phyloP scores from a whole-genome alignment of 176 grass and related monocot genomes.

The Oryza meyeriana region DNA sequence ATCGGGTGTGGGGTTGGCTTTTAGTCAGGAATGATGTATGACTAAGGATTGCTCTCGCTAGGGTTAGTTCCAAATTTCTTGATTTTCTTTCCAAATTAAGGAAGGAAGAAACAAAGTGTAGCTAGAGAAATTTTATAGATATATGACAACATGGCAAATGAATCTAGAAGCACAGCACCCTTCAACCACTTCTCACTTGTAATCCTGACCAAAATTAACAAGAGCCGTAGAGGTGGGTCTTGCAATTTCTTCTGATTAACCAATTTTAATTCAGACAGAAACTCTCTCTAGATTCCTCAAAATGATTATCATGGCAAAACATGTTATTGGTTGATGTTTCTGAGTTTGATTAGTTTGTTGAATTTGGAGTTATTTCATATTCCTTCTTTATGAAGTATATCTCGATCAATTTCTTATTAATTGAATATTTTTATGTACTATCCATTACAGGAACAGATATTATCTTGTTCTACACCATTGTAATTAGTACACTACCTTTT shows the following conservation, averaged over 20 bases:
- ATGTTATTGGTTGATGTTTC: neutral
- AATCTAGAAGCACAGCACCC: neutral
- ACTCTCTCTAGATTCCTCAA: neutral
- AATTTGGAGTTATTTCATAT: neutral
- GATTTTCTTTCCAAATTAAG: neutral
- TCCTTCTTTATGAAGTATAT: neutral
- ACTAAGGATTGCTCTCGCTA: neutral
- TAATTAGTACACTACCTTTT: neutral
- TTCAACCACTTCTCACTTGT: neutral
- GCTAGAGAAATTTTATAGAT: neutral
- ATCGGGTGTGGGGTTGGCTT: neutral
- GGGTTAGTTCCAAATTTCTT: slow-evolving; percentile 4
- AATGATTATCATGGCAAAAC: neutral
- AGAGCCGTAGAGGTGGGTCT: neutral
- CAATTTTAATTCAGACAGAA: neutral
- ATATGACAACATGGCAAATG: neutral
- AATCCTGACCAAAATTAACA: neutral
- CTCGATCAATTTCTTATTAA: neutral
- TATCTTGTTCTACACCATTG: neutral
- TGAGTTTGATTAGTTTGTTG: neutral
- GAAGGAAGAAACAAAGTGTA: neutral
- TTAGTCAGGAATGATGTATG: neutral
- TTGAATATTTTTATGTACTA: neutral
- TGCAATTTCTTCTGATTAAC: neutral
- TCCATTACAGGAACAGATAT: neutral